phyloP scores from a whole-genome alignment of 2,329 filamentous ascomycete species.

The Fusarium graminum region DNA sequence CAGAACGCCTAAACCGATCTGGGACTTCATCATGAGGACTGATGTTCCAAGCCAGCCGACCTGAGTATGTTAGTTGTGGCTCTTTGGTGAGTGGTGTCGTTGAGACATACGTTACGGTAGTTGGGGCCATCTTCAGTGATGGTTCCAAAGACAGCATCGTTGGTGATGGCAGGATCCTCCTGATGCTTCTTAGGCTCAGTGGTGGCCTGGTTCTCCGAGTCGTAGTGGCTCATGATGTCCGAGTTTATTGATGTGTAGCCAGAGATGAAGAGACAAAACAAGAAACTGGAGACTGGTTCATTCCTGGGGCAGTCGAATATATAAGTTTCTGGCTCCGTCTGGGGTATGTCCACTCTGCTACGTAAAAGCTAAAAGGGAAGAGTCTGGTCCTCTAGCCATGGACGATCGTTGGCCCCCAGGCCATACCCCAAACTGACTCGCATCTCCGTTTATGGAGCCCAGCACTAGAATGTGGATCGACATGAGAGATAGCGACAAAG shows the following conservation, averaged over 20 bases:
- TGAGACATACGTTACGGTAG: slow-evolving; percentile 49
- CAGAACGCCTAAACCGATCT: slow-evolving; percentile 61
- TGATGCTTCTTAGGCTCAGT: slow-evolving; percentile 23
- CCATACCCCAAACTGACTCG: slow-evolving; percentile 40
- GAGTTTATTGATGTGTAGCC: neutral
- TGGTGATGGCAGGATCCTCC: slow-evolving; percentile 23
- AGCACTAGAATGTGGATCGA: slow-evolving; percentile 16
- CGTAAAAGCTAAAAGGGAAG: slow-evolving; percentile 14
- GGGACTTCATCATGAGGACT: slow-evolving; percentile 63
- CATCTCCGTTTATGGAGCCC: slow-evolving; percentile 36
- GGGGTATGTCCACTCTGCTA: slow-evolving; percentile 13
- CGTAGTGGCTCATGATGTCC: slow-evolving; percentile 34
- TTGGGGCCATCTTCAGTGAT: slow-evolving; percentile 50
- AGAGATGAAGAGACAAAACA: slow-evolving; percentile 8
- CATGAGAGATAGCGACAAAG: slow-evolving; percentile 11
- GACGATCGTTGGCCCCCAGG: slow-evolving; percentile 25
- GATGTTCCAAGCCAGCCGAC: slow-evolving; percentile 61
- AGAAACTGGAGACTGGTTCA: neutral
- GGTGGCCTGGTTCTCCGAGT: slow-evolving; percentile 30
- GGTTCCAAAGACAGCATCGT: slow-evolving; percentile 52
- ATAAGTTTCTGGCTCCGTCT: slow-evolving; percentile 16
- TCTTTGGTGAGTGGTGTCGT: neutral
- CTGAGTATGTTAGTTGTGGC: slow-evolving; percentile 43
- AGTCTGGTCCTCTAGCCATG: slow-evolving; percentile 22
- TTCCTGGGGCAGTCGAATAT: slow-evolving; percentile 28